phyloP scores from a whole-genome alignment of 345 rosid species.

The Dipteronia sinensis region DNA sequence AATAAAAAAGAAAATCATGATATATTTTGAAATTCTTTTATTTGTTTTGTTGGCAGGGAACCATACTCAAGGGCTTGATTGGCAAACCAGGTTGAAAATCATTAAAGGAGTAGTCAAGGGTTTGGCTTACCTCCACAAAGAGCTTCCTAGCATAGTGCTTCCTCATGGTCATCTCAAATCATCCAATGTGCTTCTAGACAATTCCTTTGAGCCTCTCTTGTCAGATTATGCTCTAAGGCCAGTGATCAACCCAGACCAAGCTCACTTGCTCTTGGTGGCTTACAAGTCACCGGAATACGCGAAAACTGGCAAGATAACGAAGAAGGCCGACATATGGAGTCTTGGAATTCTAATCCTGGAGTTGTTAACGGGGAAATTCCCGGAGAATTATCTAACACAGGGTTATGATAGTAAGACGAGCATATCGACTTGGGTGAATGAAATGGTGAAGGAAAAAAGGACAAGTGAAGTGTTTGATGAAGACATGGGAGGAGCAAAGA shows the following conservation, averaged over 20 bases:
- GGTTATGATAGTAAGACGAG: constrained; percentile 44
- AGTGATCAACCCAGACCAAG: constrained; percentile 62
- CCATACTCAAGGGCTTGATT: constrained; percentile 57
- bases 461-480: constrained; percentile 62
- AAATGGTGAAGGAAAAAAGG: constrained; percentile 60
- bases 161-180: constrained; percentile 87
- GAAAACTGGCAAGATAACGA: constrained; percentile 37
- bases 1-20: too few relatives aligned
- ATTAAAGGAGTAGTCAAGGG: constrained; percentile 70
- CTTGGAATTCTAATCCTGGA: constrained; percentile 70
- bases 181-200: constrained; percentile 67
- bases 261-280: constrained; percentile 56
- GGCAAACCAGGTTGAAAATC: constrained; percentile 62
- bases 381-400: constrained; percentile 58
- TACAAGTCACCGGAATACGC: constrained; percentile 78
- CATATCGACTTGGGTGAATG: constrained; percentile 62
- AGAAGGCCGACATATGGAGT: constrained; percentile 71
- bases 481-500: constrained; percentile 57
- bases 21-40: neutral
- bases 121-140: constrained; percentile 56
- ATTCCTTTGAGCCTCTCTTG: constrained; percentile 49
- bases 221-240: constrained; percentile 67
- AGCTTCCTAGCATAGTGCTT: constrained; percentile 51
- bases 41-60: constrained; percentile 43
- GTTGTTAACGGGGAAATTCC: constrained; percentile 60